Evolutionary conservation across 371 early-diverging fungal genomes (phyloP).

Genomic region (Lichtheimia ramosa): DNA sequence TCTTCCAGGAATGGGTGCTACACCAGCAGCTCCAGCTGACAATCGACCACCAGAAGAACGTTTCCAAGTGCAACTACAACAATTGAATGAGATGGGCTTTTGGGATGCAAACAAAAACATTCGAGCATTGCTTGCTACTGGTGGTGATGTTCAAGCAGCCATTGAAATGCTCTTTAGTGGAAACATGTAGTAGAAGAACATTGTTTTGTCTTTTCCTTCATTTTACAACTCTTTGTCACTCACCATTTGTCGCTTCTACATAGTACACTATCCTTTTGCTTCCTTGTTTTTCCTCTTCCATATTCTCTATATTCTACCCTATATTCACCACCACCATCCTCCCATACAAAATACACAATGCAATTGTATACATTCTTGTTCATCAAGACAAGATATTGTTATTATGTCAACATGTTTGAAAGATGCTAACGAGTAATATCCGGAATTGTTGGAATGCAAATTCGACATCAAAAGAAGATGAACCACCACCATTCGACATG

Average conservation of each 20-base stretch:
- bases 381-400: not conserved
- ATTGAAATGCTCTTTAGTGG: slow-evolving; percentile 80
- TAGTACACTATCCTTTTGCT: not conserved
- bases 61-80: slow-evolving; percentile 86
- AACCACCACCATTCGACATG: too few species aligned
- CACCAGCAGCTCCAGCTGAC: slow-evolving; percentile 37
- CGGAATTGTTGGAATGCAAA: slow-evolving; percentile 44
- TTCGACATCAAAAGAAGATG: slow-evolving; percentile 28
- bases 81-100: slow-evolving; percentile 97
- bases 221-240: not conserved
- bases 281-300: not conserved
- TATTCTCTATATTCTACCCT: not conserved
- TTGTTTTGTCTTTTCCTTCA: too few species aligned
- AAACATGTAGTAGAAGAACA: not conserved
- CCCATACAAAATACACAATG: not conserved
- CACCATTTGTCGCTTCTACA: not conserved
- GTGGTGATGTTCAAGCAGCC: slow-evolving; percentile 93
- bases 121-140: slow-evolving; percentile 79
- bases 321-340: not conserved
- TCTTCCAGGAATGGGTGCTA: slow-evolving; percentile 34
- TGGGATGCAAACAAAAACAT: slow-evolving; percentile 89
- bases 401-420: slow-evolving; percentile 34
- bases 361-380: not conserved
- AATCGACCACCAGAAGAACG: slow-evolving; percentile 86
- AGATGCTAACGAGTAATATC: slow-evolving; percentile 30